Conservation (phyloP, 2,329 filamentous ascomycete species). For the Beauveria sp. region DNA sequence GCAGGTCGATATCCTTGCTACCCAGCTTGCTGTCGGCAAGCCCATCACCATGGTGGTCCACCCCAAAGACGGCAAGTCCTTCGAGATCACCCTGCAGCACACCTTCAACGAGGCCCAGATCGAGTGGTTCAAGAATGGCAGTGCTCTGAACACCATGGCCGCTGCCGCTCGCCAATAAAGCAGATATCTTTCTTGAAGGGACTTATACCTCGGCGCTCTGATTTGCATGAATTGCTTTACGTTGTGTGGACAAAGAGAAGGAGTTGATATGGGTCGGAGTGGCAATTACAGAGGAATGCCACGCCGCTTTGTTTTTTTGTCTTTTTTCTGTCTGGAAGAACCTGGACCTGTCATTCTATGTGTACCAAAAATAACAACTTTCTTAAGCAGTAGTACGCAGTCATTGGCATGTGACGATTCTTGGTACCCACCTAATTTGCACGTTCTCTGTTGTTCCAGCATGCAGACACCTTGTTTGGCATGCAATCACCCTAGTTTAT, state of each 20-base stretch:
- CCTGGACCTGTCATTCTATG: slow-evolving; percentile 7
- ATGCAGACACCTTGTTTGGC: background rate
- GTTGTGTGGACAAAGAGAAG: slow-evolving; percentile 1
- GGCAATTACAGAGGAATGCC: background rate
- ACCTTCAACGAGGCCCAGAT: slow-evolving; percentile 98
- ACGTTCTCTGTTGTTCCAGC: background rate
- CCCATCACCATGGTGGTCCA: slow-evolving; percentile 87
- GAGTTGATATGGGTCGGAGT: background rate
- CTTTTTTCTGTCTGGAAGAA: slow-evolving; percentile 4
- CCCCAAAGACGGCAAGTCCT: slow-evolving; percentile 75
- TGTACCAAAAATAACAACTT: slow-evolving; percentile 4
- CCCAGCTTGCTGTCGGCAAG: slow-evolving; percentile 85
- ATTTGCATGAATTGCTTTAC: slow-evolving; percentile 7
- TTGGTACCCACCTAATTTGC: background rate
- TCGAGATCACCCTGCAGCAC: slow-evolving; percentile 79
- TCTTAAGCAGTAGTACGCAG: background rate
- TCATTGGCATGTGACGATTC: background rate
- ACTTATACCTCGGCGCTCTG: slow-evolving; percentile 8
- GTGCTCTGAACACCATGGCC: slow-evolving; percentile 97
- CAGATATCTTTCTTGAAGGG: background rate
- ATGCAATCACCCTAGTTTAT: background rate
- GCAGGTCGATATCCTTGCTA: slow-evolving; percentile 74
- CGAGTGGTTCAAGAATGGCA: slow-evolving; percentile 98
- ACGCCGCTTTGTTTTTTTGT: background rate
- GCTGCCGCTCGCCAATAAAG: slow-evolving; percentile 44